These are phyloP conservation scores for Candida krabiensis DNA, from an alignment of 805 yeast species.

Conservation along the genomic window DNA sequence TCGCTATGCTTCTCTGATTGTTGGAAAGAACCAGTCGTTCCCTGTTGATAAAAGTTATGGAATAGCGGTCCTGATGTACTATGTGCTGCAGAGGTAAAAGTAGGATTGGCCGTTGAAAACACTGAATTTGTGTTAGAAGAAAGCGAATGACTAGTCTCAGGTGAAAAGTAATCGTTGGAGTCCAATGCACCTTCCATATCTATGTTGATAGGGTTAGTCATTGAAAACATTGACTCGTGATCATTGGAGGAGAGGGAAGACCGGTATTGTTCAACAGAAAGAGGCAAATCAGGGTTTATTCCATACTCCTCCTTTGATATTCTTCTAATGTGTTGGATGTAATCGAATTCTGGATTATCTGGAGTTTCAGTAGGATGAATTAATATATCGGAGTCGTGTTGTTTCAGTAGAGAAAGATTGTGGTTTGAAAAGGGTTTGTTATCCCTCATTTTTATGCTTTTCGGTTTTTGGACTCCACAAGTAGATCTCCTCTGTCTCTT, in stretches of 20 bases:
- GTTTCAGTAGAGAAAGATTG: slow-evolving; percentile 19
- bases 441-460: slow-evolving; percentile 1
- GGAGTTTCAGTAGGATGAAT: slow-evolving; percentile 19
- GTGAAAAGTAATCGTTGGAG: slow-evolving; percentile 24
- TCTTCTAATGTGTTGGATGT: slow-evolving; percentile 37
- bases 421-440: slow-evolving; percentile 9
- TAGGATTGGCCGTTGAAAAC: slow-evolving; percentile 15
- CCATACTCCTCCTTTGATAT: slow-evolving; percentile 37
- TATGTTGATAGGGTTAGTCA: slow-evolving; percentile 27
- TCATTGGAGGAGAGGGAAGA: slow-evolving; percentile 12
- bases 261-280: slow-evolving; percentile 3
- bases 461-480: background rate
- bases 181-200: slow-evolving; percentile 19
- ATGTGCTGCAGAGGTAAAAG: slow-evolving; percentile 5
- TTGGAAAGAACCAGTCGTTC: slow-evolving; percentile 8
- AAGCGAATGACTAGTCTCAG: slow-evolving; percentile 27
- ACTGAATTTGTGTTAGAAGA: slow-evolving; percentile 25
- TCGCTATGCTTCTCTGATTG: background rate
- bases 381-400: slow-evolving; percentile 17
- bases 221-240: slow-evolving; percentile 14
- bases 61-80: slow-evolving; percentile 4
- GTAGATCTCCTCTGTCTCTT: slow-evolving; percentile 17
- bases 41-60: slow-evolving; percentile 8
- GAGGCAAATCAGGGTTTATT: slow-evolving; percentile 23
- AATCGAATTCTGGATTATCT: slow-evolving; percentile 34